Evolutionary conservation across 805 yeast species (phyloP).

Genomic region (Suhomyces xylopsoci): DNA sequence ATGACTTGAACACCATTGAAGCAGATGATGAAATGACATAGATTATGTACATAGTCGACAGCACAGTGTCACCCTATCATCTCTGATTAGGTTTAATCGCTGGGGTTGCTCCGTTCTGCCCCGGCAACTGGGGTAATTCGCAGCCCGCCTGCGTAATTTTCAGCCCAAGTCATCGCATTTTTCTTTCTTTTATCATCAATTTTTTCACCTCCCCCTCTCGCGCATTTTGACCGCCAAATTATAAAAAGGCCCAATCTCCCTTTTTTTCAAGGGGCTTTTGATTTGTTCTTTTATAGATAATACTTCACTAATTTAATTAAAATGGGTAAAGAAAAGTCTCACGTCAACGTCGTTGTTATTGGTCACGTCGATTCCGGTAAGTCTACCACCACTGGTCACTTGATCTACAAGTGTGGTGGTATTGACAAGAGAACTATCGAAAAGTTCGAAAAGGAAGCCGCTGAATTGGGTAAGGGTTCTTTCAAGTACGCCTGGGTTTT

Average conservation of each 20-base stretch:
- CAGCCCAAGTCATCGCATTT: slow-evolving; percentile 2
- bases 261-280: background rate
- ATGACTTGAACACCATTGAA: background rate
- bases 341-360: slow-evolving; percentile 99
- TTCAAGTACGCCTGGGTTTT: slow-evolving; percentile 98
- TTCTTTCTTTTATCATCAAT: background rate
- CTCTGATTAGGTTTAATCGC: background rate
- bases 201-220: slow-evolving; percentile 4
- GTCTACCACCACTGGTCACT: slow-evolving; percentile 99
- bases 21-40: background rate
- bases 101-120: no score
- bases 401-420: slow-evolving; percentile 99
- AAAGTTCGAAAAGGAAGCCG: slow-evolving; percentile 98
- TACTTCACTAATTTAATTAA: slow-evolving; percentile 8
- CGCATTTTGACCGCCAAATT: background rate
- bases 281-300: background rate
- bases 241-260: slow-evolving; percentile 1
- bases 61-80: background rate
- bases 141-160: background rate
- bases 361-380: slow-evolving; percentile 99
- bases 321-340: slow-evolving; percentile 93
- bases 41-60: background rate
- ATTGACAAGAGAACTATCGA: slow-evolving; percentile 98
- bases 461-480: slow-evolving; percentile 95
- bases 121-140: background rate